Evolutionary conservation across 352 stramenopile species (phyloP), one percentile per base, ranked within the genome.

Genomic region (Blastocystis sp.): DNA sequence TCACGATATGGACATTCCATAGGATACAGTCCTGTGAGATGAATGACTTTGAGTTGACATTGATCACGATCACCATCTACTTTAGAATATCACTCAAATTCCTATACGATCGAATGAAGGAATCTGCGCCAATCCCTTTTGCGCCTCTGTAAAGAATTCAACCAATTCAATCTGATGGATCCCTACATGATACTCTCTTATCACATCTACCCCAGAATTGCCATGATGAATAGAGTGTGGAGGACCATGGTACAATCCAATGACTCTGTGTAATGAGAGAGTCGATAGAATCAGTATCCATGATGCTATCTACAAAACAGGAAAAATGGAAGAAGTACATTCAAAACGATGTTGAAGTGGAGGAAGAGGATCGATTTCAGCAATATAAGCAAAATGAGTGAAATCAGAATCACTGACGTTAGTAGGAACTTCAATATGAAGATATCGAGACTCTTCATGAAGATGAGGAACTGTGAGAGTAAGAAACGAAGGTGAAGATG

Each of bases 241-340:
- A 39, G 27, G 46, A 65, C 69, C 69, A 80, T 32, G 69, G 69
- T 6, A 80, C n/a, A 39, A 63, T 63, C 69, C 69, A 80, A 27
- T 80, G 42, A 27, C 39, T 59, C 4, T 32, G 21, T 14, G 27
- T 19, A 49, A 27, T 24, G n/a, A n/a, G 14, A 27, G 27, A 27
- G 27, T 46, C 12, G 6, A 80, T 4, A 7, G 3, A 19, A 16
- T 39, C 27, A 21, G 49, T 37, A 29, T 80, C 69, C 9, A 63
- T 7, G 39, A 80, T 35, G 12, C 35, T 58, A 39, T 59, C 69
- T 80, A 80, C 42, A 39, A 5, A 32, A n/a, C 3, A 80, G 5
- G 2, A 21, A 21, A 27, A 16, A 21, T 16, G 12, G 24, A 27
- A 16, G 27, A 80, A 27, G 24, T 16, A 80, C 69, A 80, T 4